These are phyloP conservation scores for Thyridium curvatum DNA, from an alignment of 2,329 filamentous ascomycete species.

Conservation along the genomic window DNA sequence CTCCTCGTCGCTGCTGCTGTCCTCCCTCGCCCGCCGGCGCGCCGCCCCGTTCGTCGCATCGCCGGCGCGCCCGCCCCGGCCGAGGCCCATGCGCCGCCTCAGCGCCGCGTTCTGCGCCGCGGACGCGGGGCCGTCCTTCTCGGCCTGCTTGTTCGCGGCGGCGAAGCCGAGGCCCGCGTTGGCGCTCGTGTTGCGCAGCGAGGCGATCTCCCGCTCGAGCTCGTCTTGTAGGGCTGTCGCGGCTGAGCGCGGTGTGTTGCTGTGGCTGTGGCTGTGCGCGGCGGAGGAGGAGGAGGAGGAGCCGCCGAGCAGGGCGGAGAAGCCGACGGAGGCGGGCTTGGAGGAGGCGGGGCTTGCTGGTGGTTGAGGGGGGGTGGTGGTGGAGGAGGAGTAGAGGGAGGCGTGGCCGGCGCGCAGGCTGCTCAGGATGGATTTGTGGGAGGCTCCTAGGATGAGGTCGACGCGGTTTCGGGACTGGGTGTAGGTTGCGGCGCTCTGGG, in stretches of 20 bases:
- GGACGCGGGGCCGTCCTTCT: conserved; percentile 9
- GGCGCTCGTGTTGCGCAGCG: conserved; percentile 8
- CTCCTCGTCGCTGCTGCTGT: conserved; percentile 23
- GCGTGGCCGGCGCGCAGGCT: too few species aligned
- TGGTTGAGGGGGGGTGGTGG: too few species aligned
- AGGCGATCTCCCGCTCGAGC: conserved; percentile 15
- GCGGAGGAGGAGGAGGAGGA: neutral
- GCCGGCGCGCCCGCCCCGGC: conserved; percentile 2
- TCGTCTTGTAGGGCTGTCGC: conserved; percentile 12
- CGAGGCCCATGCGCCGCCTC: conserved; percentile 6
- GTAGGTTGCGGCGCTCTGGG: neutral
- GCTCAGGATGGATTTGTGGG: too few species aligned
- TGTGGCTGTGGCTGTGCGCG: neutral
- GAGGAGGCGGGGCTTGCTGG: too few species aligned
- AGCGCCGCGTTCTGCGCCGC: conserved; percentile 16
- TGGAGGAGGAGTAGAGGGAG: too few species aligned
- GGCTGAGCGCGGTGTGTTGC: conserved; percentile 2
- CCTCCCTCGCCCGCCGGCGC: conserved; percentile 4
- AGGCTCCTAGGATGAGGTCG: too few species aligned
- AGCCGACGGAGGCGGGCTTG: too few species aligned
- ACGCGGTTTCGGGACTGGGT: neutral
- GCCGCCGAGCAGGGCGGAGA: too few species aligned
- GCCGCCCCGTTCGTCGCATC: conserved; percentile 5
- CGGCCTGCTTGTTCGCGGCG: conserved; percentile 4
- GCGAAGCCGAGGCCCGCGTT: conserved; percentile 37